phyloP scores from a whole-genome alignment of 768 basidiomycete genomes.

The Terana coerulea region DNA sequence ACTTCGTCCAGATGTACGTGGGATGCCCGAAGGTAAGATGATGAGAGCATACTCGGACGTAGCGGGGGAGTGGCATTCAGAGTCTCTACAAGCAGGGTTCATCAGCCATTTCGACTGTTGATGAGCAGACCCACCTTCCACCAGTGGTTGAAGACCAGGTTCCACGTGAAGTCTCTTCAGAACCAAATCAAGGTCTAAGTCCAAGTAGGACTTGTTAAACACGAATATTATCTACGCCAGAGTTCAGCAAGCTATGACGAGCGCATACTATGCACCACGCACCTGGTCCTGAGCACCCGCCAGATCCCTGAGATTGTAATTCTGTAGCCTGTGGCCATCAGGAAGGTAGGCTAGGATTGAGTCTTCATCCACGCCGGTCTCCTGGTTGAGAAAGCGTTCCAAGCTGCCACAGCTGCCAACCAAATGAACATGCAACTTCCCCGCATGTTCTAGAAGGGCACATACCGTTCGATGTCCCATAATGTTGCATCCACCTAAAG shows the following conservation, averaged over 20 bases:
- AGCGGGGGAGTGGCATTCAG: slow-evolving; percentile 7
- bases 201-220: slow-evolving; percentile 80
- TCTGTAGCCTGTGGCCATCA: slow-evolving; percentile 71
- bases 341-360: slow-evolving; percentile 74
- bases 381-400: slow-evolving; percentile 68
- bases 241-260: slow-evolving; percentile 2
- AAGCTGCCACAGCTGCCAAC: slow-evolving; percentile 54
- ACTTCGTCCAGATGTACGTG: slow-evolving; percentile 63
- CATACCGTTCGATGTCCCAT: slow-evolving; percentile 75
- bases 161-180: slow-evolving; percentile 59
- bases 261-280: slow-evolving; percentile 15
- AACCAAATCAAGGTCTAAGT: slow-evolving; percentile 63
- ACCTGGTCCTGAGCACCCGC: slow-evolving; percentile 77
- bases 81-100: slow-evolving; percentile 1
- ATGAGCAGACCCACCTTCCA: slow-evolving; percentile 53
- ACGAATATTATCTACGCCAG: slow-evolving; percentile 65
- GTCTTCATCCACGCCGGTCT: slow-evolving; percentile 67
- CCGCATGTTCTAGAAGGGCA: background rate
- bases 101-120: background rate
- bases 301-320: slow-evolving; percentile 70
- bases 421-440: background rate
- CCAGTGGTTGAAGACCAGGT: slow-evolving; percentile 60
- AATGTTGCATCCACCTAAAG: slow-evolving; percentile 55
- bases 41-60: slow-evolving; percentile 47
- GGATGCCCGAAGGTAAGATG: slow-evolving; percentile 62